A percentile compares a stretch with the other conserved stretches of the same genome.
Conservation (phyloP, 1,284 basidiomycete genomes). For the Ganoderma lingzhi region DNA sequence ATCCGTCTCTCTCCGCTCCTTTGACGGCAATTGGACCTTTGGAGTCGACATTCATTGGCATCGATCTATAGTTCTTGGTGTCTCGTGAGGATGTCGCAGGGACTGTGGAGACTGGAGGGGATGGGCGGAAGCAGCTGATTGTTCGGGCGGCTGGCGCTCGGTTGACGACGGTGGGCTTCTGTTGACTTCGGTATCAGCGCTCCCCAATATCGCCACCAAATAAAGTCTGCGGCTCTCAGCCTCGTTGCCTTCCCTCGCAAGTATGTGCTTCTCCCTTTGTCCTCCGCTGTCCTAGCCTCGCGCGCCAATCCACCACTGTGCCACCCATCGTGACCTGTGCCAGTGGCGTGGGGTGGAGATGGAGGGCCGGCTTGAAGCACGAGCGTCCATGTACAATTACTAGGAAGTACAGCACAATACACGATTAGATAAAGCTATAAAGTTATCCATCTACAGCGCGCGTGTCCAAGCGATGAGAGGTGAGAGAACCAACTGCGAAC, state of each 20-base stretch:
- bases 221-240: conserved; percentile 21
- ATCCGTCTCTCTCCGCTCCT: neutral
- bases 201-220: conserved; percentile 16
- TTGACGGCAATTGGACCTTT: neutral
- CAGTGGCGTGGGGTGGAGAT: neutral
- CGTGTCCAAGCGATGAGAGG: neutral
- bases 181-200: conserved; percentile 20
- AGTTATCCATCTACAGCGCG: conserved; percentile 29
- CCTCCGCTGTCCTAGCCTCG: neutral
- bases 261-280: conserved; percentile 24
- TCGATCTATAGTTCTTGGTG: neutral
- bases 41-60: neutral
- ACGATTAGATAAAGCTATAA: conserved; percentile 39
- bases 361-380: neutral
- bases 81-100: conserved; percentile 1
- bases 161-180: conserved; percentile 31
- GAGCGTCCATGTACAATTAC: conserved; percentile 21
- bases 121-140: conserved; percentile 16
- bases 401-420: conserved; percentile 33
- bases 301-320: conserved; percentile 3
- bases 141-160: conserved; percentile 24
- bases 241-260: conserved; percentile 11
- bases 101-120: conserved; percentile 2
- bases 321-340: neutral
- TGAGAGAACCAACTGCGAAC: conserved; percentile 12